Base-by-base conservation (phyloP, 2,329 filamentous ascomycete genomes). In the Aspergillus bombycis region DNA sequence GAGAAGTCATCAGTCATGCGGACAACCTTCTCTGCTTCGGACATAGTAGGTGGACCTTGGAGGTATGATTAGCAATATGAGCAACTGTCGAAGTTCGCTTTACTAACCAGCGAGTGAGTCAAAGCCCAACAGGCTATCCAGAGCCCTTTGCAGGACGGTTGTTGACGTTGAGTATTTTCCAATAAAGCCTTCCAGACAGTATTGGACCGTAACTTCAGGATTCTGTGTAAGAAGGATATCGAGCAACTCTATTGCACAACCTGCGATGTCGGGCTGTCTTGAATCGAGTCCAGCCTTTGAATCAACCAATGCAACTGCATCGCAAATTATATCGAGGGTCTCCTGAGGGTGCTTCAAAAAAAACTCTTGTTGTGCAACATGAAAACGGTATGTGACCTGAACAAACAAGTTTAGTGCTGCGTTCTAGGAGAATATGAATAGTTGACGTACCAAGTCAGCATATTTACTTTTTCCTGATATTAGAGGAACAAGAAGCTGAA, bases 1-100 rank as follows among this genome's bases (percentile, higher is more conserved):
- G 80, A 81, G 62, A 82, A 79, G 60, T 80, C 74, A 62, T 79
- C 75, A 12, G 77, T 76, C 65, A 74, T 74, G 16, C 70, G 67
- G 41, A 80, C 72, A 19, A 78, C 74, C 55, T 71, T 71, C 55
- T 79, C 74, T 5, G 77, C 74, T 50, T 78, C 72, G 9, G 68
- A 69, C 16, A 77, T 66, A 32, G 36, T 43, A 55, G 64, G 57
- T 19, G 61, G 43, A 38, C 38, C 62, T 68, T 55, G 21, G 52
- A 21, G 1, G 12, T 8, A 34, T 21, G 54, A 5, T 72, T 61
- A 70, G 66, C 57, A 16, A 46, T 54, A 43, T 11, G 36, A 26
- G 34, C 19, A 21, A 28, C 4, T 1, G 21, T 28, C 16, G 21
- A 32, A 21, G 52, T 56, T 48, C 46, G 12, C 28, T 19, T 58